Evolutionary conservation across 1,284 basidiomycete species (phyloP).

Genomic region (Anthracocystis setariae): DNA sequence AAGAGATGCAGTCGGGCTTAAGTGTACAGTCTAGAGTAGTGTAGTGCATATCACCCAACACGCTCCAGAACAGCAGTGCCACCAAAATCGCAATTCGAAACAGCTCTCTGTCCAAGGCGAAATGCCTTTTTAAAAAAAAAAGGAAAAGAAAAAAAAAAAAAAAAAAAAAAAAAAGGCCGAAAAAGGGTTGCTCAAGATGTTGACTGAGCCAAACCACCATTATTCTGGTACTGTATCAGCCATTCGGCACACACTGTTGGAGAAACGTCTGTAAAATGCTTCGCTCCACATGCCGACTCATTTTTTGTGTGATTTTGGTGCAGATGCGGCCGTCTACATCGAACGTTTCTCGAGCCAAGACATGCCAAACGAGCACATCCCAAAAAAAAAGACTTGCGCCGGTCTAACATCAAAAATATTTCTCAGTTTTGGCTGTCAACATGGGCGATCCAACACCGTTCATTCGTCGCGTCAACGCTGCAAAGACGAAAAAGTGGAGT

Average conservation of each 20-base stretch:
- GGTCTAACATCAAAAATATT: neutral
- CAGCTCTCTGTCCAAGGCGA: neutral
- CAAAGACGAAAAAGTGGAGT: constrained; percentile 22
- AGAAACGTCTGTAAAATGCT: too few relatives aligned
- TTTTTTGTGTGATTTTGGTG: too few relatives aligned
- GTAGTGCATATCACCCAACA: too few relatives aligned
- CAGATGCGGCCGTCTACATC: too few relatives aligned
- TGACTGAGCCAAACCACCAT: neutral
- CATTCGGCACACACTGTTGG: too few relatives aligned
- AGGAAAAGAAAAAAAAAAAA: neutral
- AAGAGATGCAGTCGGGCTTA: neutral
- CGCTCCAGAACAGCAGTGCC: neutral
- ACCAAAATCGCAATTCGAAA: neutral
- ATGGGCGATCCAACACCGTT: neutral
- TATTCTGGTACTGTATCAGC: too few relatives aligned
- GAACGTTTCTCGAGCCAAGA: too few relatives aligned
- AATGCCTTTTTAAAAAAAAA: constrained; percentile 6
- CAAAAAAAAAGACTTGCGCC: too few relatives aligned
- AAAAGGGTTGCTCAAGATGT: neutral
- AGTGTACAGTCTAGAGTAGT: neutral
- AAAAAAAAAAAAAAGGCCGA: neutral
- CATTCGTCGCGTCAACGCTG: neutral
- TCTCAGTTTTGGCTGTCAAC: neutral
- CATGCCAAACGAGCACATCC: too few relatives aligned
- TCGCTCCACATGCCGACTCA: constrained; percentile 1